Evolutionary conservation across 1,139 yeast species (phyloP).

Genomic region (Pneumocystis murina): DNA sequence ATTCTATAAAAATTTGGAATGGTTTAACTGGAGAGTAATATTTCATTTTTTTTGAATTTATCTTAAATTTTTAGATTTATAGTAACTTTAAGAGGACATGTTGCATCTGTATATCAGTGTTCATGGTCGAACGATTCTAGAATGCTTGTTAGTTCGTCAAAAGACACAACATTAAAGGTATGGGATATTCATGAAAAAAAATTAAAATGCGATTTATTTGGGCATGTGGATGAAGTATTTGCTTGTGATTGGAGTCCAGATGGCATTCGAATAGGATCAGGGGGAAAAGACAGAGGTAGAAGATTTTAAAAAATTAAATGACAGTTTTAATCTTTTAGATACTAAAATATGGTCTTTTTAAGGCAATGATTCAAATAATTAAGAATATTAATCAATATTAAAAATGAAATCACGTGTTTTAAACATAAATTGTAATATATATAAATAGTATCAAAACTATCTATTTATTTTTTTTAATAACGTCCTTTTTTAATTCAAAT

Average conservation of each 20-base stretch:
- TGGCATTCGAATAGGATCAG: conserved; percentile 84
- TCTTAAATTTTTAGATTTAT: conserved; percentile 38
- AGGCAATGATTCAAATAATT: neutral
- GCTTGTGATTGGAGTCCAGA: conserved; percentile 98
- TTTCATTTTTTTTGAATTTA: neutral
- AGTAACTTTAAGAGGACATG: conserved; percentile 89
- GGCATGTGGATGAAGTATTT: conserved; percentile 87
- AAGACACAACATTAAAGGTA: conserved; percentile 90
- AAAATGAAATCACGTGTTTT: neutral
- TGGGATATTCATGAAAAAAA: conserved; percentile 89
- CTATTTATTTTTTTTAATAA: neutral
- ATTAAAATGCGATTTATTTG: conserved; percentile 78
- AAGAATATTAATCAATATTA: neutral
- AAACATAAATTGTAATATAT: neutral
- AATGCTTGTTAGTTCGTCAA: conserved; percentile 78
- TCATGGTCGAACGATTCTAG: conserved; percentile 97
- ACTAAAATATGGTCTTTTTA: neutral
- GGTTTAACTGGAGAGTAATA: conserved; percentile 54
- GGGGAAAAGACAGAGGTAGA: conserved; percentile 91
- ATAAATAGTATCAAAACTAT: neutral
- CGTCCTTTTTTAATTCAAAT: neutral
- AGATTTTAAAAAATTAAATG: neutral
- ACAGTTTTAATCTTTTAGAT: neutral
- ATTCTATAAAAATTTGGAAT: conserved; percentile 90
- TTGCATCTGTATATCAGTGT: conserved; percentile 95